These are phyloP conservation scores for Lachnellula occidentalis DNA, from an alignment of 2,329 filamentous ascomycete species.

Conservation along the genomic window DNA sequence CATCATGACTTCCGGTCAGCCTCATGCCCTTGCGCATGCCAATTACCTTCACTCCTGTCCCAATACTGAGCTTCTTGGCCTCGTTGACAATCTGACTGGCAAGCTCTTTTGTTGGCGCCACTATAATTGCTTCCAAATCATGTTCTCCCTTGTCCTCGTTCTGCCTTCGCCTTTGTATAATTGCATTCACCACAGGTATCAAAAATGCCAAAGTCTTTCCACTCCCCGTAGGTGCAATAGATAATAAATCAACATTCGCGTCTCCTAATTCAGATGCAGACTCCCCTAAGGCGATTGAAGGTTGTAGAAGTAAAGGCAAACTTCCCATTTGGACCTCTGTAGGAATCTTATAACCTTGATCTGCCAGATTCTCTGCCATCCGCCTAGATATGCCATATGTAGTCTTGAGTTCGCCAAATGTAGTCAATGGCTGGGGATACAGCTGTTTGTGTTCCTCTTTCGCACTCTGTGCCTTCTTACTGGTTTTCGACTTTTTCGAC, in stretches of 20 bases:
- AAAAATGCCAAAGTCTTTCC: conserved; percentile 94
- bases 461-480: conserved; percentile 36
- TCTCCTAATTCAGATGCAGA: conserved; percentile 28
- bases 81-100: conserved; percentile 79
- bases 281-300: conserved; percentile 44
- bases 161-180: conserved; percentile 50
- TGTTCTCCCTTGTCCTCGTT: conserved; percentile 38
- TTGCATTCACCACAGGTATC: conserved; percentile 76
- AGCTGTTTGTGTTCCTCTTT: conserved; percentile 54
- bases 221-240: conserved; percentile 89
- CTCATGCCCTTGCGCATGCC: conserved; percentile 83
- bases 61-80: conserved; percentile 71
- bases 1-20: conserved; percentile 43
- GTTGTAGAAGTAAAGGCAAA: conserved; percentile 69
- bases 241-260: conserved; percentile 65
- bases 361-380: conserved; percentile 70
- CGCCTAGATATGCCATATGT: conserved; percentile 69
- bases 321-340: conserved; percentile 91
- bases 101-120: conserved; percentile 75
- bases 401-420: conserved; percentile 67
- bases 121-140: conserved; percentile 59
- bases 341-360: conserved; percentile 81
- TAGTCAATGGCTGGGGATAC: conserved; percentile 72
- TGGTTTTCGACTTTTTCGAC: conserved; percentile 49
- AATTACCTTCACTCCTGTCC: conserved; percentile 73